phyloP scores from a whole-genome alignment of 1,139 yeast genomes.

The Taphrina wiesneri region DNA sequence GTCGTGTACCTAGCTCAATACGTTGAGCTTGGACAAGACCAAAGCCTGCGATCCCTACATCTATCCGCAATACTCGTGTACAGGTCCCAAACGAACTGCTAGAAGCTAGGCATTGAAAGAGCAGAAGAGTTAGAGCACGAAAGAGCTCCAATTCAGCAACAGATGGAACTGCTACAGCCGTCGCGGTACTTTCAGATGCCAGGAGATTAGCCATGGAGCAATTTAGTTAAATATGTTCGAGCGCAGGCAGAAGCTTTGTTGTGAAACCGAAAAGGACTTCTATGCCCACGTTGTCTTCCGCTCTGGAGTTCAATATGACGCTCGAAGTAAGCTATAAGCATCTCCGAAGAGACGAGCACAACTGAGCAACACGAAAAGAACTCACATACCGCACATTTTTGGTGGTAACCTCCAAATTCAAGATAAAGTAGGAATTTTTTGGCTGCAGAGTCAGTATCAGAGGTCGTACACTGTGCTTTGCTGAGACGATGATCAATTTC shows the following conservation, averaged over 20 bases:
- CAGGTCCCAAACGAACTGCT: too few species aligned
- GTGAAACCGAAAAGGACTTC: constrained; percentile 11
- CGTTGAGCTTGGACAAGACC: too few species aligned
- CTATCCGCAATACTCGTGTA: too few species aligned
- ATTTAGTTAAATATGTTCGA: constrained; percentile 4
- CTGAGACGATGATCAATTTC: neutral
- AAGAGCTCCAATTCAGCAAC: too few species aligned
- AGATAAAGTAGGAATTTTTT: neutral
- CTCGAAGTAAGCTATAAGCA: constrained; percentile 32
- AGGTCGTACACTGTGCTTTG: neutral
- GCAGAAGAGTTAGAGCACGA: too few species aligned
- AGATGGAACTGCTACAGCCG: too few species aligned
- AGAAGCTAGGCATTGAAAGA: too few species aligned
- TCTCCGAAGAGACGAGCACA: constrained; percentile 11
- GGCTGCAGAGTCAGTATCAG: neutral
- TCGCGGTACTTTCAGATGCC: too few species aligned
- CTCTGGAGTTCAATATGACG: constrained; percentile 35
- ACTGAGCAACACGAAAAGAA: constrained; percentile 35
- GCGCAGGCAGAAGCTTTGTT: constrained; percentile 32
- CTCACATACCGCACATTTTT: constrained; percentile 33
- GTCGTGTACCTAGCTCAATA: too few species aligned
- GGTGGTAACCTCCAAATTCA: neutral
- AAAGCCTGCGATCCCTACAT: too few species aligned
- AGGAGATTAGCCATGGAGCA: neutral
- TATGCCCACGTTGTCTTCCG: constrained; percentile 34